These are phyloP conservation scores for Microstegium vimineum DNA, from an alignment of 176 grass and related monocot species.

Conservation along the genomic window DNA sequence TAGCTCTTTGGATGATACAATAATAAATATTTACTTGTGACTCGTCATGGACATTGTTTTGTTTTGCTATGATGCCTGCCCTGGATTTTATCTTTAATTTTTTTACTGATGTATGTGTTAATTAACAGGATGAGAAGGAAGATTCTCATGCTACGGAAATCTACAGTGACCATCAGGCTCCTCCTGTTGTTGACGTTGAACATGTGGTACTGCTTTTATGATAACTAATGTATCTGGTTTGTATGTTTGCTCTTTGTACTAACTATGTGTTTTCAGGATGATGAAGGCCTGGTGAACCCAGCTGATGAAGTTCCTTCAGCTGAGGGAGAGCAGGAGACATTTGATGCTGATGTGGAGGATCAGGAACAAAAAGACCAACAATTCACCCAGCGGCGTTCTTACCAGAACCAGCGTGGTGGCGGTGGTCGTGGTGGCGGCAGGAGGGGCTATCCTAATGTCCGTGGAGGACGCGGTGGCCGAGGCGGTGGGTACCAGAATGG, in stretches of 20 bases:
- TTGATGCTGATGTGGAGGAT: slow-evolving; percentile 43
- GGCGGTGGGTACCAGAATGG: slow-evolving; percentile 44
- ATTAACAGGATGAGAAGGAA: slow-evolving; percentile 37
- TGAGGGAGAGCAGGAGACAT: slow-evolving; percentile 46
- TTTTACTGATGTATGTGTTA: slow-evolving; percentile 1
- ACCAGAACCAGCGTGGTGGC: slow-evolving; percentile 41
- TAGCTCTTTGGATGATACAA: not conserved
- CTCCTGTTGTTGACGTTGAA: slow-evolving; percentile 15
- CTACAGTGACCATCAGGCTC: slow-evolving; percentile 28
- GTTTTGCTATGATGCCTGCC: not conserved
- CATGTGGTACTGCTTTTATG: slow-evolving; percentile 29
- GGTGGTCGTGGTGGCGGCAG: slow-evolving; percentile 36
- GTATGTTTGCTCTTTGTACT: not conserved
- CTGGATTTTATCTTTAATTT: not conserved
- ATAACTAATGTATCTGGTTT: not conserved
- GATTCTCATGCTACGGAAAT: slow-evolving; percentile 25
- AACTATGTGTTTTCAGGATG: slow-evolving; percentile 42
- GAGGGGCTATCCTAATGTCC: slow-evolving; percentile 47
- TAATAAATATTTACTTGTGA: not conserved
- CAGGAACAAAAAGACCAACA: slow-evolving; percentile 51
- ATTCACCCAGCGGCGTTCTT: slow-evolving; percentile 29
- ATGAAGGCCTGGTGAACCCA: slow-evolving; percentile 11
- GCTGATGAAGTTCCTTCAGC: slow-evolving; percentile 22
- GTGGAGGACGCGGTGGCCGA: slow-evolving; percentile 50
- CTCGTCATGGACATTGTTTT: not conserved